Conservation (phyloP, 371 early-diverging fungal genomes). For the Mucor saturninus region DNA sequence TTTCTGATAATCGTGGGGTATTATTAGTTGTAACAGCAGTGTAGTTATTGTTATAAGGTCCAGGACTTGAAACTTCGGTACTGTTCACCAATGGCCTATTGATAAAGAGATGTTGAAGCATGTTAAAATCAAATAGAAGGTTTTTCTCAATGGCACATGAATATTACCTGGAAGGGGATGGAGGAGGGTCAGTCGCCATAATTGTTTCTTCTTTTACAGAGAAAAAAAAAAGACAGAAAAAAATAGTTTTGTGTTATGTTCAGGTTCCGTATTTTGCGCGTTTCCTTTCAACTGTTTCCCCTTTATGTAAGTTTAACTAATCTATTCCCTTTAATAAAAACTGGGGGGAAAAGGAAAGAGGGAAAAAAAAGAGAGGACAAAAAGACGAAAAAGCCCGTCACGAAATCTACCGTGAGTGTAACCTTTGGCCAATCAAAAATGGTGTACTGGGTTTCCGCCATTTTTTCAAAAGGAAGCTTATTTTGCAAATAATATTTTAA, state of each 20-base stretch:
- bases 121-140: not conserved
- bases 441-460: not conserved
- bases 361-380: not conserved
- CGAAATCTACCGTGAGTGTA: not conserved
- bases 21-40: slow-evolving; percentile 3
- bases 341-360: not conserved
- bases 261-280: no score
- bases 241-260: no score
- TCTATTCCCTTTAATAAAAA: not conserved
- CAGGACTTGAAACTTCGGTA: slow-evolving; percentile 8
- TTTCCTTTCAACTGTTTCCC: no score
- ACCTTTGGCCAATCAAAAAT: not conserved
- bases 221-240: no score
- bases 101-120: not conserved
- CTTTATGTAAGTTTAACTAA: no score
- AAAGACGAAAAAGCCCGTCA: not conserved
- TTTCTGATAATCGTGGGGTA: slow-evolving; percentile 21
- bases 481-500: no score
- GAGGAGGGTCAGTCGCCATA: slow-evolving; percentile 20
- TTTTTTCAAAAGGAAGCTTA: no score
- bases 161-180: slow-evolving; percentile 20
- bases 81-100: slow-evolving; percentile 5
- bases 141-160: no score
- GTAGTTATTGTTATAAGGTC: slow-evolving; percentile 1
- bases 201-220: not conserved